A percentile compares a stretch with the other conserved stretches of the same genome.
phyloP scores from a whole-genome alignment of 768 basidiomycete genomes.

The Amanita brunnescens region DNA sequence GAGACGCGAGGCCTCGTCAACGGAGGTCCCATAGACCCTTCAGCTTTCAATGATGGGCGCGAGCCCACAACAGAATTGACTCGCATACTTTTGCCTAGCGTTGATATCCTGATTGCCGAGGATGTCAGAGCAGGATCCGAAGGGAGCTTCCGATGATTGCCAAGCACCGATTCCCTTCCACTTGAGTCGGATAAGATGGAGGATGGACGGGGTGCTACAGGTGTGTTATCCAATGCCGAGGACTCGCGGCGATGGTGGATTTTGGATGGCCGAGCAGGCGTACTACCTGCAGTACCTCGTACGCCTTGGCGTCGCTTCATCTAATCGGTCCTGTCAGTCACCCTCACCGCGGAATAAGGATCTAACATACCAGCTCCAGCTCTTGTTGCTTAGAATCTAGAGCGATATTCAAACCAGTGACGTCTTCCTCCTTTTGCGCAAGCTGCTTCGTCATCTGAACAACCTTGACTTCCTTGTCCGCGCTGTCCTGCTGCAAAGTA shows the following conservation, averaged over 20 bases:
- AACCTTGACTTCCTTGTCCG: slow-evolving; percentile 77
- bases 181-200: slow-evolving; percentile 44
- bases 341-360: not conserved
- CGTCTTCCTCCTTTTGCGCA: slow-evolving; percentile 64
- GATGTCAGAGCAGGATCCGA: slow-evolving; percentile 24
- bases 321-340: slow-evolving; percentile 22
- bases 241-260: slow-evolving; percentile 42
- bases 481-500: slow-evolving; percentile 70
- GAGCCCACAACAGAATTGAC: slow-evolving; percentile 25
- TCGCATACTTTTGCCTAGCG: slow-evolving; percentile 45
- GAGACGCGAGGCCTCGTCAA: slow-evolving; percentile 29
- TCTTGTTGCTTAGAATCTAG: slow-evolving; percentile 94
- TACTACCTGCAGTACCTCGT: slow-evolving; percentile 46
- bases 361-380: slow-evolving; percentile 62
- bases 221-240: slow-evolving; percentile 44
- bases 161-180: slow-evolving; percentile 27
- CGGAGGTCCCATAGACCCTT: slow-evolving; percentile 44
- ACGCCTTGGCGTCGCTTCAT: slow-evolving; percentile 56
- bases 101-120: slow-evolving; percentile 23
- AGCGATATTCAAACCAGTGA: slow-evolving; percentile 81
- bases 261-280: slow-evolving; percentile 41
- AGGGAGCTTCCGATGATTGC: slow-evolving; percentile 29
- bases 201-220: slow-evolving; percentile 41
- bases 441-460: slow-evolving; percentile 62
- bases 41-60: slow-evolving; percentile 19